Evolutionary conservation across 331 rosid genomes (phyloP).

Genomic region (Quercus phellos): DNA sequence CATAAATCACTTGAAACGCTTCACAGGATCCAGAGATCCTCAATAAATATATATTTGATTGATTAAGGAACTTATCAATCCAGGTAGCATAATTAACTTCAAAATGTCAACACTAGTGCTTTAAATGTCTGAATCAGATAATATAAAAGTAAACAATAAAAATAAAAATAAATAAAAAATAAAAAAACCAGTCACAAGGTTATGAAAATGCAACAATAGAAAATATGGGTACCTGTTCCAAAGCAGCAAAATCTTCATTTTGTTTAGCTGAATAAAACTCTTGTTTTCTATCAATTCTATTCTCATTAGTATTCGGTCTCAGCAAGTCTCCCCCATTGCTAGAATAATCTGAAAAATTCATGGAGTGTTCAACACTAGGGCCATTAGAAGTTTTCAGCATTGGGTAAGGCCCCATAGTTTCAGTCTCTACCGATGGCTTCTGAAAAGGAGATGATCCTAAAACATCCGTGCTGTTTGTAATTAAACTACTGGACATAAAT

Average conservation of each 20-base stretch:
- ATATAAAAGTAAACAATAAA: background rate
- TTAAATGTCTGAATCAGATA: background rate
- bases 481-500: constrained; percentile 36
- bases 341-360: constrained; percentile 28
- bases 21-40: constrained; percentile 5
- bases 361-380: constrained; percentile 28
- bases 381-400: constrained; percentile 31
- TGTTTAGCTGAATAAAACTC: constrained; percentile 55
- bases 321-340: constrained; percentile 30
- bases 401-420: constrained; percentile 29
- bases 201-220: background rate
- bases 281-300: constrained; percentile 50
- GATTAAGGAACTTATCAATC: background rate
- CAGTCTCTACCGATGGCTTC: constrained; percentile 44
- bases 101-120: background rate
- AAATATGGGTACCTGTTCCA: constrained; percentile 73
- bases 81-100: background rate
- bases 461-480: constrained; percentile 33
- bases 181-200: background rate
- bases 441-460: constrained; percentile 34
- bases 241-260: constrained; percentile 82
- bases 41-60: background rate
- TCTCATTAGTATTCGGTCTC: constrained; percentile 38
- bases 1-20: background rate
- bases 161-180: background rate